phyloP scores from a whole-genome alignment of 441 rosid species.

The Euphorbia schlechtendalii region DNA sequence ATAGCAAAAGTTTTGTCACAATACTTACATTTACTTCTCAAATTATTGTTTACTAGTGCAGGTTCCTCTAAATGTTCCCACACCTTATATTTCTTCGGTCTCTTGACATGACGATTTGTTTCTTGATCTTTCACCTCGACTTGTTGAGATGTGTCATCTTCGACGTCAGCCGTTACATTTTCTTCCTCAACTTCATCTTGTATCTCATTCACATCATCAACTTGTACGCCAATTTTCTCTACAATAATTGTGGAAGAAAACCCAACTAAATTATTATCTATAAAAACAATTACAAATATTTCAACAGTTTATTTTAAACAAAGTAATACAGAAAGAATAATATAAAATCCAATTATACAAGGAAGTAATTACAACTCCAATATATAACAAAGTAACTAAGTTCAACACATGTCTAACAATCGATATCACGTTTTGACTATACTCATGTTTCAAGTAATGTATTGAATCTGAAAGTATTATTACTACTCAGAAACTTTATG shows the following conservation, averaged over 20 bases:
- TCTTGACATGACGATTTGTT: background rate
- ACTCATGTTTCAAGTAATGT: too few relatives aligned
- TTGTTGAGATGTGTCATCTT: background rate
- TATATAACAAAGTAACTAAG: too few relatives aligned
- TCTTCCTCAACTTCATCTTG: background rate
- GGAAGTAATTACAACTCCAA: too few relatives aligned
- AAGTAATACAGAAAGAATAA: too few relatives aligned
- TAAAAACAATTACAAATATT: too few relatives aligned
- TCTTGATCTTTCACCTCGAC: background rate
- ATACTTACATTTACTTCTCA: background rate
- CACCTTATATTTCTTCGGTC: background rate
- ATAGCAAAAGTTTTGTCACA: background rate
- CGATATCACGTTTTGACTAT: too few relatives aligned
- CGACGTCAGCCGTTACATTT: background rate
- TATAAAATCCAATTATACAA: too few relatives aligned
- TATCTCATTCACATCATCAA: background rate
- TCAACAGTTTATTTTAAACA: too few relatives aligned
- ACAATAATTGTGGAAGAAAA: background rate
- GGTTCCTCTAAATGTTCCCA: background rate
- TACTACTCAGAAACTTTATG: too few relatives aligned
- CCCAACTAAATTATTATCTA: background rate
- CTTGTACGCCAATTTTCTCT: background rate
- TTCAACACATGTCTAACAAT: too few relatives aligned
- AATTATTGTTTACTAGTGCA: background rate
- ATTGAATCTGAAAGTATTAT: too few relatives aligned